Evolutionary conservation across 441 rosid genomes (phyloP), one percentile per base, ranked within the genome.

Genomic region (Eutrema salsugineum): DNA sequence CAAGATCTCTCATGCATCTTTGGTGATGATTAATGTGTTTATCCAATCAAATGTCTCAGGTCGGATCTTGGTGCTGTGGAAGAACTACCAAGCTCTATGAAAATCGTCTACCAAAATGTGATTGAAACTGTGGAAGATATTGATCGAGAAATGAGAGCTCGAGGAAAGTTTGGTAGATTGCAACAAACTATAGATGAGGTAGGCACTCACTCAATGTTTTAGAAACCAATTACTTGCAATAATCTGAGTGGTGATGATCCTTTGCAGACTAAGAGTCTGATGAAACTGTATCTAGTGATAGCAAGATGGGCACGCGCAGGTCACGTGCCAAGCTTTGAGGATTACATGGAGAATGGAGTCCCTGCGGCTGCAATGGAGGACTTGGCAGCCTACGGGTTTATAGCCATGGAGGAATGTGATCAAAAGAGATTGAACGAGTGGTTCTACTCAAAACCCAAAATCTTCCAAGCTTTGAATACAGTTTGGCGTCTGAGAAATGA

Each of bases 51-150:
- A 7, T 33, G 36, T 8, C n/a, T 1, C 11, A 33, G 36, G 74
- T 78, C 80, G 82, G 83, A 80, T 47, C 40, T 59, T 27, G 48
- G 35, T 10, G 63, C 51, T 35, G 8, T 54, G 5, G 71, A 64
- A 28, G 14, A 72, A 9, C 63, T 78, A 36, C 78, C 84, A 40
- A 71, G 36, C 19, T 75, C 76, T 17, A 59, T 71, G 80, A 44
- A 72, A 54, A 19, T 46, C 30, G 10, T 76, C 20, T 81, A 71
- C 14, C 69, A 55, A 14, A 20, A 43, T 36, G 14, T 81, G 20
- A 10, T 68, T 3, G 33, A 68, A 43, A 16, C 33, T 11, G 49
- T 61, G 11, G 15, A 43, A 3, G 71, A 78, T 39, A 36, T 58
- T 30, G 78, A 44, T 24, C 28, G 60, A 7, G 39, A 49, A 3